Percentiles rank a stretch among this genome's conserved stretches.
Conservation (phyloP, 306 rosid genomes). For the Abrus pulchellus region DNA sequence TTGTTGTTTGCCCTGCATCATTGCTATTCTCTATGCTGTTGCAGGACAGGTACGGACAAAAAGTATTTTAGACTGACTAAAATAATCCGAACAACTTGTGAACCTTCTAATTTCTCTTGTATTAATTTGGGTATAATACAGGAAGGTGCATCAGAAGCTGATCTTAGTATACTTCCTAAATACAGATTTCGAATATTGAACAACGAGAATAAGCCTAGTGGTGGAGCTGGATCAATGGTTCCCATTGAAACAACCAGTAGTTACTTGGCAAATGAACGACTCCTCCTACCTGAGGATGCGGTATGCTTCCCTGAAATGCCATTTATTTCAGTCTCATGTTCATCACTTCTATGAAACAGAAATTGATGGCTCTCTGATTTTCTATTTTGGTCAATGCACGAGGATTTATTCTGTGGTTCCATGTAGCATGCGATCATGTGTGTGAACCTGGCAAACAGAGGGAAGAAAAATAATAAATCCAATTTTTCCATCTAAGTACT, state of each 20-base stretch:
- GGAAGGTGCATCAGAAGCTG: slow-evolving; percentile 98
- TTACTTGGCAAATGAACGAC: slow-evolving; percentile 70
- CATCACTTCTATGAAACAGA: slow-evolving; percentile 39
- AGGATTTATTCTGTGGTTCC: slow-evolving; percentile 10
- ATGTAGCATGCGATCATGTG: not conserved
- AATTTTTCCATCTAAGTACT: slow-evolving; percentile 11
- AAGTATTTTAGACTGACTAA: slow-evolving; percentile 36
- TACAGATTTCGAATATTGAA: slow-evolving; percentile 66
- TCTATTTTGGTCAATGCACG: slow-evolving; percentile 32
- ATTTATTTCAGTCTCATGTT: slow-evolving; percentile 30
- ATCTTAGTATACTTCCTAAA: slow-evolving; percentile 78
- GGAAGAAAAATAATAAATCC: not conserved
- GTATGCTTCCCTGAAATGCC: slow-evolving; percentile 60
- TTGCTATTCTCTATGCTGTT: slow-evolving; percentile 93
- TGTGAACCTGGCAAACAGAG: slow-evolving; percentile 5
- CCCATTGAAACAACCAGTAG: slow-evolving; percentile 74
- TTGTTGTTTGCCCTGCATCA: slow-evolving; percentile 99
- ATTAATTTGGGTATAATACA: slow-evolving; percentile 49
- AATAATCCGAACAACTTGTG: slow-evolving; percentile 9
- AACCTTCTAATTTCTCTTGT: slow-evolving; percentile 47
- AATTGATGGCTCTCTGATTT: slow-evolving; percentile 25
- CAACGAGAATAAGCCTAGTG: slow-evolving; percentile 64
- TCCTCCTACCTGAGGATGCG: slow-evolving; percentile 87
- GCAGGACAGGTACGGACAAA: slow-evolving; percentile 87
- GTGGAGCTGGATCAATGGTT: slow-evolving; percentile 90